These are phyloP conservation scores for Fusarium tjaetaba DNA, from an alignment of 2,329 filamentous ascomycete species.

Conservation along the genomic window DNA sequence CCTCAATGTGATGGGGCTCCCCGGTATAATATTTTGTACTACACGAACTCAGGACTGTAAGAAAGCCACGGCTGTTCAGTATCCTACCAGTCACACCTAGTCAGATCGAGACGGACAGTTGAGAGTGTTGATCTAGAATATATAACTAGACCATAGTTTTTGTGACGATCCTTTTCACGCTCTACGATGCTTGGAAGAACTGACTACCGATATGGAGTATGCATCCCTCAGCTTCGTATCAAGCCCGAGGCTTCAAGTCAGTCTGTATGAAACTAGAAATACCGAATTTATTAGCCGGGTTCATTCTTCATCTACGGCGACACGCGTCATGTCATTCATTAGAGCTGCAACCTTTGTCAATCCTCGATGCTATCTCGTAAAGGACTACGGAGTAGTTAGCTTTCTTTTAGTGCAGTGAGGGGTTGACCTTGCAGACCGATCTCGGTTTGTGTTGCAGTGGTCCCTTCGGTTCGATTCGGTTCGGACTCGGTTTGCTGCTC, in stretches of 20 bases:
- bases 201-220: background rate
- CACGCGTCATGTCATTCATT: no score
- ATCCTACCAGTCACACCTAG: no score
- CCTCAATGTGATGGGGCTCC: background rate
- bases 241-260: background rate
- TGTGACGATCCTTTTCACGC: no score
- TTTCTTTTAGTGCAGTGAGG: background rate
- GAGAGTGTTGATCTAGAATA: no score
- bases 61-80: no score
- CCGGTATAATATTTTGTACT: no score
- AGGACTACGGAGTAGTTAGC: no score
- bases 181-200: no score
- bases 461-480: conserved; percentile 13
- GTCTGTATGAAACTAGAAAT: no score
- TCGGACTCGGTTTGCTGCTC: conserved; percentile 19
- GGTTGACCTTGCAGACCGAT: background rate
- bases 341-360: background rate
- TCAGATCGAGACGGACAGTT: no score
- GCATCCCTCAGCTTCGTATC: background rate
- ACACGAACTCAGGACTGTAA: no score
- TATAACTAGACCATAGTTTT: no score
- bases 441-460: background rate
- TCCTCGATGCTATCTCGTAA: background rate
- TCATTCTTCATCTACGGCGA: background rate
- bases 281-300: background rate